phyloP scores from a whole-genome alignment of 2,329 filamentous ascomycete genomes.

The Cytospora piceicola region DNA sequence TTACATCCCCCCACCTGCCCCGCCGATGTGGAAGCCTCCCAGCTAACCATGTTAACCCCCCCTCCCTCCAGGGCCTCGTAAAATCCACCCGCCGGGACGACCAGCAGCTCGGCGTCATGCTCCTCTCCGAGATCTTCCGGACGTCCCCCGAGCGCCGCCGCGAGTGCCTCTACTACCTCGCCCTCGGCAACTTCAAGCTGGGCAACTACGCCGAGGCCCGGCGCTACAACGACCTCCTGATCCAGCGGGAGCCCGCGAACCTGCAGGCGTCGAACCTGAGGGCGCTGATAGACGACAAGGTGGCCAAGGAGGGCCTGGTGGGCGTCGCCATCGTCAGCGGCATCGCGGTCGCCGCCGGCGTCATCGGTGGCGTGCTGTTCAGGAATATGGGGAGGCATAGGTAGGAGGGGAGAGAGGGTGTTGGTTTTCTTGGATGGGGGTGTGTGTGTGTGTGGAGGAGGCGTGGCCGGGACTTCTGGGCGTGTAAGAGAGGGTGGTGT shows the following conservation, averaged over 20 bases:
- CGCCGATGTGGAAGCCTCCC: neutral
- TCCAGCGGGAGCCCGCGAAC: slow-evolving; percentile 90
- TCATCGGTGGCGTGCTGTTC: slow-evolving; percentile 86
- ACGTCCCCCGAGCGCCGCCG: slow-evolving; percentile 88
- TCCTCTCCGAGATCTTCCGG: slow-evolving; percentile 96
- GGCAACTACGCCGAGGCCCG: slow-evolving; percentile 96
- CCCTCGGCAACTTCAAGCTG: slow-evolving; percentile 96
- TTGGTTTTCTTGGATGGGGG: neutral
- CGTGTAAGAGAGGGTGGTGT: neutral
- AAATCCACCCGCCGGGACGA: slow-evolving; percentile 85
- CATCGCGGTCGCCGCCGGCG: slow-evolving; percentile 88
- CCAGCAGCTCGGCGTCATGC: slow-evolving; percentile 90
- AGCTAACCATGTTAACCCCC: slow-evolving; percentile 10
- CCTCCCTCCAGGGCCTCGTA: slow-evolving; percentile 75
- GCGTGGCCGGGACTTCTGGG: neutral
- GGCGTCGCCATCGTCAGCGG: slow-evolving; percentile 95
- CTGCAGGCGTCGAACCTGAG: slow-evolving; percentile 87
- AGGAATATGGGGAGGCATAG: slow-evolving; percentile 70
- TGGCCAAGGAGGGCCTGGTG: slow-evolving; percentile 90
- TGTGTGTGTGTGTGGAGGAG: neutral
- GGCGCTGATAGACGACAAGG: slow-evolving; percentile 91
- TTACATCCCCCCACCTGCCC: neutral
- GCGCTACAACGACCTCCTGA: slow-evolving; percentile 88
- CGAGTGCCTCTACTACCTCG: slow-evolving; percentile 98
- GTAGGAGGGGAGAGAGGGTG: slow-evolving; percentile 36